phyloP scores from a whole-genome alignment of 495 filamentous ascomycete genomes.

The Niebla homalea region DNA sequence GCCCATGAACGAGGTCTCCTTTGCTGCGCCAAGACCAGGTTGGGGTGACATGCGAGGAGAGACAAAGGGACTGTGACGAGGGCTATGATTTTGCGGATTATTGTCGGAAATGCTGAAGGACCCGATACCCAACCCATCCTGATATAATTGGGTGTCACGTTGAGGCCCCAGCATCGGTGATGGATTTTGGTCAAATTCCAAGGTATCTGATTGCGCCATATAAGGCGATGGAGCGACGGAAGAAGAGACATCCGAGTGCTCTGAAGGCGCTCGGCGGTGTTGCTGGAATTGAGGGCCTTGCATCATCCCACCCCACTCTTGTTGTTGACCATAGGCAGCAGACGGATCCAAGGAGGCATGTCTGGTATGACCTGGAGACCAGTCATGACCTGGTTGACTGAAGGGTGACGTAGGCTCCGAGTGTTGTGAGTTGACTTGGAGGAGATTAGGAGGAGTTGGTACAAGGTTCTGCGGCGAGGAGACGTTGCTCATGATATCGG shows the following conservation, averaged over 20 bases:
- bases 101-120: conserved; percentile 74
- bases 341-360: conserved; percentile 72
- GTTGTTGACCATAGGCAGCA: conserved; percentile 48
- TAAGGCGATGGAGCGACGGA: conserved; percentile 73
- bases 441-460: conserved; percentile 29
- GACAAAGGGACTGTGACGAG: conserved; percentile 71
- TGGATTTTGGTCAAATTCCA: conserved; percentile 61
- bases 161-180: conserved; percentile 72
- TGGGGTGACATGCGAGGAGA: conserved; percentile 75
- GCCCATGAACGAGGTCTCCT: conserved; percentile 39
- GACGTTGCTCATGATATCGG: conserved; percentile 58
- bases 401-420: conserved; percentile 41
- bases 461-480: conserved; percentile 55
- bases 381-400: conserved; percentile 30
- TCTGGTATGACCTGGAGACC: conserved; percentile 54
- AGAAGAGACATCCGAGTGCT: conserved; percentile 78
- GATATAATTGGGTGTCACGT: conserved; percentile 55
- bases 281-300: conserved; percentile 48
- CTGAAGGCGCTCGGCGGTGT: conserved; percentile 75
- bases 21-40: conserved; percentile 38
- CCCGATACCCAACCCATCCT: conserved; percentile 63
- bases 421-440: conserved; percentile 4
- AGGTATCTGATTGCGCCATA: conserved; percentile 61
- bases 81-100: conserved; percentile 48
- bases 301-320: conserved; percentile 55